A percentile compares a stretch with the other conserved stretches of the same genome.
These are phyloP conservation scores for Ceratocystis smalleyi DNA, from an alignment of 2,329 filamentous ascomycete species.

Conservation along the genomic window DNA sequence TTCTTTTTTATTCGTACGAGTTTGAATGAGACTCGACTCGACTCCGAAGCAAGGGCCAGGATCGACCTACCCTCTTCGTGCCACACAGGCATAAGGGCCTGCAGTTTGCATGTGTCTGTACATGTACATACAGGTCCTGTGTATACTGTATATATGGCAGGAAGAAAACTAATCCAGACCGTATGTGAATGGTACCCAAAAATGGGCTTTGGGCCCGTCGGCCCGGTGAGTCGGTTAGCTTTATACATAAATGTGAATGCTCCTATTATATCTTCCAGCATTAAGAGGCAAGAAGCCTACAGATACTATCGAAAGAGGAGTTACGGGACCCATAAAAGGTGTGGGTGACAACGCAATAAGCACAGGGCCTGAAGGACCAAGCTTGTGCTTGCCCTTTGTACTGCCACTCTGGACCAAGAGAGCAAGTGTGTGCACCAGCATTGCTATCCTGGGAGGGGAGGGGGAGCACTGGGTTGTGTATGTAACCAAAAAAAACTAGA, in stretches of 20 bases:
- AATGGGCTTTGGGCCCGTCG: background rate
- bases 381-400: background rate
- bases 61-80: background rate
- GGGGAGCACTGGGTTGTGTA: background rate
- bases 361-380: background rate
- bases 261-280: background rate
- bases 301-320: background rate
- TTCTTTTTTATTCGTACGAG: constrained; percentile 1
- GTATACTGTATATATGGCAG: too few species aligned
- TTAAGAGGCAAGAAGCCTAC: background rate
- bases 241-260: background rate
- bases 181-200: background rate
- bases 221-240: constrained; percentile 1
- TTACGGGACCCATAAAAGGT: background rate
- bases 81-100: background rate
- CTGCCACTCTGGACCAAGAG: background rate
- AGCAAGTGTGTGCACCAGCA: background rate
- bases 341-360: background rate
- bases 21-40: background rate
- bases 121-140: background rate
- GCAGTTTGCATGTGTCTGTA: background rate
- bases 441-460: background rate
- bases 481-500: background rate
- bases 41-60: background rate
- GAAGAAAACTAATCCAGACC: background rate